Evolutionary conservation across 192 early-diverging fungal species (phyloP), one percentile per base, ranked within the genome.

Genomic region (Backusella morwellensis): DNA sequence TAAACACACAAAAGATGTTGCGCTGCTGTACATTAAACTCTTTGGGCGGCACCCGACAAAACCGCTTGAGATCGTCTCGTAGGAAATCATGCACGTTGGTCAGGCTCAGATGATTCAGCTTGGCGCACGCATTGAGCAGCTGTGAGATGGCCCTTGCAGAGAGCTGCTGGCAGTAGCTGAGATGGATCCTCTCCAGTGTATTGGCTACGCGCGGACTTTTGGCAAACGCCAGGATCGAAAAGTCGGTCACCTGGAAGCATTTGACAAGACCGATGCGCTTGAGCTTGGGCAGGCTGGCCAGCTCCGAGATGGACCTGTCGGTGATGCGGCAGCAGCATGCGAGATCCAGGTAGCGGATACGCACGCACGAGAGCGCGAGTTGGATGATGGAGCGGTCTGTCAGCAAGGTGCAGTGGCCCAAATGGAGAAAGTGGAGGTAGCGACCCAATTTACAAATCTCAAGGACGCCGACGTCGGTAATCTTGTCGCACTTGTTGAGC

Each of bases 261-360:
- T 90, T 90, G 36, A 90, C 89, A 11, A 90, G 68, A 9, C 89
- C 89, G 36, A 90, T 88, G n/a, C 89, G 80, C 26, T 85, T 81
- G 35, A 90, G 56, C 70, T 86, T 87, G 19, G 83, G 87, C 26
- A 90, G 74, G 26, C 85, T 85, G 12, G 87, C 85, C 38, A 90
- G 75, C 23, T 85, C 86, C 75, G 85, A 75, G 3, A 90, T 84
- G 4, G 89, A 79, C 0, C 74, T 79, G 42, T 90, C 87, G 0
- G 89, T 88, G 19, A 90, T 80, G 41, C 83, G 84, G 17, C 75
- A 80, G 50, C 89, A 90, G 38, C 86, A 86, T 3, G 89, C 89
- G 11, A 90, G 69, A 73, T 90, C 89, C 21, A 90, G 77, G 36
- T 90, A 90, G 19, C 89, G 82, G 52, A 90, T 82, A 0, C 89